Conservation (phyloP, 148 eudicot genomes). For the Polygonum maritimum region DNA sequence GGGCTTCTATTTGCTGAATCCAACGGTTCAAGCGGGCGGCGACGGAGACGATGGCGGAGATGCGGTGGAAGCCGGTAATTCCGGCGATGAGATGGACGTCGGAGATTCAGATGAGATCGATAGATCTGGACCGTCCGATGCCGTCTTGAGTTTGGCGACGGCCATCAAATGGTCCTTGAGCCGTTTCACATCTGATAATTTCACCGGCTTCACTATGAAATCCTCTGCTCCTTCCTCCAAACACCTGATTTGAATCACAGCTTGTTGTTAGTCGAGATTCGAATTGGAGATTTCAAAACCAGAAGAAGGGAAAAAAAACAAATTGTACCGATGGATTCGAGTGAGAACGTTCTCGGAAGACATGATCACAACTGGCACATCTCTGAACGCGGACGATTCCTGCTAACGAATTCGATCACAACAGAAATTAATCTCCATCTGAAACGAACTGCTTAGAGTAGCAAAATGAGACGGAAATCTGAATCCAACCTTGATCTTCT, state of each 20-base stretch:
- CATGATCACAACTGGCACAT: constrained; percentile 34
- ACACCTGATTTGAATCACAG: constrained; percentile 31
- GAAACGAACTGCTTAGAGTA: too few relatives aligned
- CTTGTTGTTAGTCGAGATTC: not conserved
- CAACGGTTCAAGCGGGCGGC: too few relatives aligned
- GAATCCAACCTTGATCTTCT: constrained; percentile 35
- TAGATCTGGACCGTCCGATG: not conserved
- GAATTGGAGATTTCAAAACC: constrained; percentile 4
- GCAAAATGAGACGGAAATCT: too few relatives aligned
- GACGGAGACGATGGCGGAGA: not conserved
- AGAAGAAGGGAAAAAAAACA: constrained; percentile 13
- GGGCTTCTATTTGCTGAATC: too few relatives aligned
- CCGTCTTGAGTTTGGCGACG: constrained; percentile 35
- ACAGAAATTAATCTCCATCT: constrained; percentile 14
- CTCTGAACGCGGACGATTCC: constrained; percentile 32
- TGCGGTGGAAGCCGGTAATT: not conserved
- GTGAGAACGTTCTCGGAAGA: constrained; percentile 29
- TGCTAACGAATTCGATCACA: constrained; percentile 14
- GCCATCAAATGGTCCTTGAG: constrained; percentile 56
- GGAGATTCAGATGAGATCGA: not conserved
- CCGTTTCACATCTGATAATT: constrained; percentile 59
- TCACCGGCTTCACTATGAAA: constrained; percentile 70
- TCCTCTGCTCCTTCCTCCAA: constrained; percentile 94
- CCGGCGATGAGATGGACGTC: not conserved
- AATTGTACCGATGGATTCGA: constrained; percentile 28